A percentile compares a stretch with the other conserved stretches of the same genome.
phyloP scores from a whole-genome alignment of 2,329 filamentous ascomycete genomes.

The Apiospora phragmitis region DNA sequence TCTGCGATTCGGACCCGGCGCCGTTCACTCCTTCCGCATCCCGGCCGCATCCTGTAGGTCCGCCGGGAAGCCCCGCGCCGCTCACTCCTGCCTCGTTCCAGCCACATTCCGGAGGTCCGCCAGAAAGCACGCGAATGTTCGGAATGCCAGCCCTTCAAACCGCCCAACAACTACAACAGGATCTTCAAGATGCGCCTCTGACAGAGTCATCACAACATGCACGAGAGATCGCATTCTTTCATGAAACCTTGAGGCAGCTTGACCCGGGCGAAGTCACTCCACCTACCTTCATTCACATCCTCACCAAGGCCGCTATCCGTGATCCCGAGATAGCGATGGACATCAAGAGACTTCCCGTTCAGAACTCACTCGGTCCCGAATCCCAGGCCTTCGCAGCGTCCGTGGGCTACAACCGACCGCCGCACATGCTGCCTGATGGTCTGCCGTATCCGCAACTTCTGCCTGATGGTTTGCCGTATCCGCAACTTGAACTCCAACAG shows the following conservation, averaged over 20 bases:
- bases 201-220: no score
- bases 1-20: no score
- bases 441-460: neutral
- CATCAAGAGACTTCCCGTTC: conserved; percentile 16
- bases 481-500: neutral
- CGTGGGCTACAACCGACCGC: no score
- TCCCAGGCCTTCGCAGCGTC: neutral
- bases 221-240: neutral
- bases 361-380: neutral
- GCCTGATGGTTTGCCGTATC: neutral
- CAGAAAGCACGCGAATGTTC: neutral
- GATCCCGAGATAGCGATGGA: conserved; percentile 19
- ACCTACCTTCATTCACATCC: conserved; percentile 22
- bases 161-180: neutral
- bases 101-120: neutral
- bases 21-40: no score
- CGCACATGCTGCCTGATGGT: neutral
- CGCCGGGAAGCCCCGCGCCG: no score
- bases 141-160: neutral
- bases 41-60: no score
- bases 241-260: neutral
- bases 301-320: conserved; percentile 21
- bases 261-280: conserved; percentile 10
- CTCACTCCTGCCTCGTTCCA: neutral
- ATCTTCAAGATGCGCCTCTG: no score